A percentile compares a stretch with the other conserved stretches of the same genome.
Conservation (phyloP, 164 flowering plant genomes). For the Umbilicus rupestris region DNA sequence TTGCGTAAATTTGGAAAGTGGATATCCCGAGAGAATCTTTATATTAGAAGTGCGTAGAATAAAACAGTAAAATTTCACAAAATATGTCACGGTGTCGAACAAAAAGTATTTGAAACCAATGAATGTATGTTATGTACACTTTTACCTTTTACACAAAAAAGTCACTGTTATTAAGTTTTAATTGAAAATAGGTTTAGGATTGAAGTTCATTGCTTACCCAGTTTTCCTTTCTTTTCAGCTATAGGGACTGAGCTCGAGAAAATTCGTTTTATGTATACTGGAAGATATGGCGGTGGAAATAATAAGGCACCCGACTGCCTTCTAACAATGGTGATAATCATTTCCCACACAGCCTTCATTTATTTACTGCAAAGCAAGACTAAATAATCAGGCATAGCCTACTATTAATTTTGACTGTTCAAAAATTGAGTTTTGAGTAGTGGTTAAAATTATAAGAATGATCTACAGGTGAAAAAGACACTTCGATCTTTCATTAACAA, state of each 20-base stretch:
- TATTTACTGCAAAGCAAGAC: not conserved
- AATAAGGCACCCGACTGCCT: not conserved
- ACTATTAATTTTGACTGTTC: not conserved
- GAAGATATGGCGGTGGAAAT: not conserved
- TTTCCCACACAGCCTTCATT: not conserved
- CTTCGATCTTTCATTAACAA: not conserved
- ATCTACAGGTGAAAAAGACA: not conserved
- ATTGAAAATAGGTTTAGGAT: not conserved
- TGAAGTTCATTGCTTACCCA: not conserved
- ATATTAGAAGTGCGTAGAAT: not conserved
- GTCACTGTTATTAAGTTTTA: not conserved
- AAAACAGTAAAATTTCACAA: not conserved
- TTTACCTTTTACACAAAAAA: not conserved
- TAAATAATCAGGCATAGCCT: not conserved
- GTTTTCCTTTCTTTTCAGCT: not conserved
- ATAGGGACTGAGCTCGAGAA: not conserved
- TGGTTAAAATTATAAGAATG: not conserved
- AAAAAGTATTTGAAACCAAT: not conserved
- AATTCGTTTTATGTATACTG: not conserved
- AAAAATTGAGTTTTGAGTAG: not conserved
- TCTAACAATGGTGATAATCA: not conserved
- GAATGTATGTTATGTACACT: not conserved
- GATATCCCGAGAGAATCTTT: not conserved
- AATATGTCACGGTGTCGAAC: not conserved
- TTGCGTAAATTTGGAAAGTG: not conserved